These are phyloP conservation scores for Acacia crassicarpa DNA, from an alignment of 306 rosid species.

Conservation along the genomic window DNA sequence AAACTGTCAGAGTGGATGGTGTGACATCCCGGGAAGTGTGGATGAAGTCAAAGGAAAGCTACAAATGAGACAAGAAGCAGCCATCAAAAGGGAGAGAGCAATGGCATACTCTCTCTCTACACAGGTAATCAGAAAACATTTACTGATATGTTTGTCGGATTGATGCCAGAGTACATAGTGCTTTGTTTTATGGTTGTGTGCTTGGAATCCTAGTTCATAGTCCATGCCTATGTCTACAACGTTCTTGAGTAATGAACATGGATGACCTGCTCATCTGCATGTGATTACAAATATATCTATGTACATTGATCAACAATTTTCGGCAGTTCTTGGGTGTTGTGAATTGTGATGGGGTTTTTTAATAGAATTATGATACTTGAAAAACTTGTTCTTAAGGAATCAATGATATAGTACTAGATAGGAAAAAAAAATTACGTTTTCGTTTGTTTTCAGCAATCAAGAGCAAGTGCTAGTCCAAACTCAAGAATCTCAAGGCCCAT, in stretches of 20 bases:
- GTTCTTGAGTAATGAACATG: neutral
- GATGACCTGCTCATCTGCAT: neutral
- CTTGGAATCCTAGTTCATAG: neutral
- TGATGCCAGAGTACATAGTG: neutral
- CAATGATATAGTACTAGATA: neutral
- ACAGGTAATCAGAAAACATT: constrained; percentile 57
- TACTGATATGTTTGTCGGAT: neutral
- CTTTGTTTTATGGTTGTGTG: neutral
- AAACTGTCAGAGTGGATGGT: constrained; percentile 74
- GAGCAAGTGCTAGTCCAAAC: constrained; percentile 62
- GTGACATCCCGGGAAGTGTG: constrained; percentile 67
- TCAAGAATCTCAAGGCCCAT: constrained; percentile 40
- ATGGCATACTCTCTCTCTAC: constrained; percentile 70
- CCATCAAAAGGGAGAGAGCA: constrained; percentile 79
- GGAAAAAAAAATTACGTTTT: neutral
- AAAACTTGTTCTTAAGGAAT: neutral
- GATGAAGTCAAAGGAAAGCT: constrained; percentile 76
- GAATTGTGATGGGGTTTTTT: neutral
- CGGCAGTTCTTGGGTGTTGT: neutral
- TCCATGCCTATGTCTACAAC: neutral
- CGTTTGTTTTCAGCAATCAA: constrained; percentile 46
- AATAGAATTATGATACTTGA: neutral
- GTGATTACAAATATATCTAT: neutral
- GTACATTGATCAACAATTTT: neutral
- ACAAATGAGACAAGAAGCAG: constrained; percentile 73